Percentiles rank a stretch among this genome's conserved stretches.
These are phyloP conservation scores for Spathaspora girioi DNA, from an alignment of 805 yeast species.

Conservation along the genomic window DNA sequence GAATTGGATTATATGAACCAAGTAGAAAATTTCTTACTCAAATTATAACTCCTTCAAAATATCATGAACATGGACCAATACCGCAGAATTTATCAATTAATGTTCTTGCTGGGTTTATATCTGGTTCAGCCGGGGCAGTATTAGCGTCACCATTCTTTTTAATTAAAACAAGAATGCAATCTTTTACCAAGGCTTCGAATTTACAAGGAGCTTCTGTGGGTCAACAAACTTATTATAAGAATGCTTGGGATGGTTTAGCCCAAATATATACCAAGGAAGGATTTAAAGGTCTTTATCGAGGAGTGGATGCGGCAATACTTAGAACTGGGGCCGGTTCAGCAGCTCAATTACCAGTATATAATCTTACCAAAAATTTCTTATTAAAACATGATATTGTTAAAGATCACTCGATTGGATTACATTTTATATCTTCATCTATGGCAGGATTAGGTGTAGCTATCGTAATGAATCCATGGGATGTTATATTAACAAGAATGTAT, in stretches of 20 bases:
- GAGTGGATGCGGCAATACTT: constrained; percentile 90
- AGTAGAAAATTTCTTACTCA: constrained; percentile 58
- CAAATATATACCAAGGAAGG: constrained; percentile 69
- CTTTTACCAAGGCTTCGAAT: constrained; percentile 58
- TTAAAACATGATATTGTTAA: constrained; percentile 47
- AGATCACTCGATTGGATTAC: constrained; percentile 63
- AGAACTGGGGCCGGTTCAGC: constrained; percentile 96
- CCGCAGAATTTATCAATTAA: constrained; percentile 52
- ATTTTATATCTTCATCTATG: constrained; percentile 66
- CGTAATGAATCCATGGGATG: constrained; percentile 98
- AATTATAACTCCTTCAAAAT: constrained; percentile 46
- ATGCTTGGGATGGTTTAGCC: constrained; percentile 63
- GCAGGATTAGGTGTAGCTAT: constrained; percentile 92
- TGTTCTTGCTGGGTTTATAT: constrained; percentile 72
- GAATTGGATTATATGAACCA: constrained; percentile 94
- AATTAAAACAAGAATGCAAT: constrained; percentile 95
- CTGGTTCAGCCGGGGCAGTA: constrained; percentile 88
- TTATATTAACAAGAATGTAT: constrained; percentile 88
- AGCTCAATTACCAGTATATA: constrained; percentile 90
- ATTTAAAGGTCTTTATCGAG: constrained; percentile 73
- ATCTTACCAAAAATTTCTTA: constrained; percentile 64
- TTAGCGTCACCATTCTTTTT: constrained; percentile 89
- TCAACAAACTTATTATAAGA: constrained; percentile 84
- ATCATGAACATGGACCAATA: constrained; percentile 36
- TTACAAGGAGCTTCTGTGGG: constrained; percentile 48